Percentiles rank a stretch among this genome's conserved stretches.
These are phyloP conservation scores for Pseudohalonectria lignicola DNA, from an alignment of 2,329 filamentous ascomycete genomes.

Conservation along the genomic window DNA sequence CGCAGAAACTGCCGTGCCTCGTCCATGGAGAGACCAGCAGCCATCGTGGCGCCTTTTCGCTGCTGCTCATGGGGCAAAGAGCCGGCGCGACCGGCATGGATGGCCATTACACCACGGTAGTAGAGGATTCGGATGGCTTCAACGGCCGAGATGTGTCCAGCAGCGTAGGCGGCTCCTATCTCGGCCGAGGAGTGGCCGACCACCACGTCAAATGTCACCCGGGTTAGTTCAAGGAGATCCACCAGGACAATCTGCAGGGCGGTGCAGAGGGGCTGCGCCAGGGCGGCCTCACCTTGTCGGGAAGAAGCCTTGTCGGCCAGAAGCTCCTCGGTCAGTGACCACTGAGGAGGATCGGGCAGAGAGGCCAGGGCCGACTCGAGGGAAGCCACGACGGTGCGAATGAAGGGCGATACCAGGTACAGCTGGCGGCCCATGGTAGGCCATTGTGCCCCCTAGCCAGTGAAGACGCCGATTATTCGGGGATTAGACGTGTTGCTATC, in stretches of 20 bases:
- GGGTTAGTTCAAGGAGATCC: constrained; percentile 3
- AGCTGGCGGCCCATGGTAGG: constrained; percentile 15
- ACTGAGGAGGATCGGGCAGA: constrained; percentile 11
- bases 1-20: not conserved
- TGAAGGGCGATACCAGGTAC: constrained; percentile 10
- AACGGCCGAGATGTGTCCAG: constrained; percentile 7
- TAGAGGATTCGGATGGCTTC: constrained; percentile 11
- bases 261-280: constrained; percentile 12
- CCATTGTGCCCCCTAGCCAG: constrained; percentile 18
- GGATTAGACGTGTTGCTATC: too few species aligned
- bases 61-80: too few species aligned
- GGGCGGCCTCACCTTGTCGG: constrained; percentile 13
- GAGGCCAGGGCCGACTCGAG: constrained; percentile 14
- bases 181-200: constrained; percentile 11
- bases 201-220: constrained; percentile 4
- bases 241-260: constrained; percentile 7
- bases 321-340: too few species aligned
- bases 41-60: constrained; percentile 30
- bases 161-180: constrained; percentile 8
- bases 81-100: too few species aligned
- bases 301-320: constrained; percentile 7
- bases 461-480: constrained; percentile 13
- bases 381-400: too few species aligned
- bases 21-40: constrained; percentile 19
- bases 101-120: constrained; percentile 11